phyloP scores from a whole-genome alignment of 2,329 filamentous ascomycete species.

The Elsinoe necatrix region DNA sequence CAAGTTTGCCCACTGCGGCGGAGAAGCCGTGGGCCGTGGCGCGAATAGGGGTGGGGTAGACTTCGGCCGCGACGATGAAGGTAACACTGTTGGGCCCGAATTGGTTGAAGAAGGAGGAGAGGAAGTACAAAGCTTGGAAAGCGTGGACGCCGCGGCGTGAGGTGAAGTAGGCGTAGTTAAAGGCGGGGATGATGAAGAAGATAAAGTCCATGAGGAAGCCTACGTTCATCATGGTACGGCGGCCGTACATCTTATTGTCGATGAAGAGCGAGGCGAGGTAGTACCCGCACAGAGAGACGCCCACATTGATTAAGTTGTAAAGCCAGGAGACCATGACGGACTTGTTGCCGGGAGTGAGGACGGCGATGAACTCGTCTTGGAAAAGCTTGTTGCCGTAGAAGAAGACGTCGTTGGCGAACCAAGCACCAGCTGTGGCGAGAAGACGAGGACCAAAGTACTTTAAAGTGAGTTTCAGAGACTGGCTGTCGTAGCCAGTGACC shows the following conservation, averaged over 20 bases:
- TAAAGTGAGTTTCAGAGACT: conserved; percentile 70
- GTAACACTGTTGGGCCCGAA: conserved; percentile 95
- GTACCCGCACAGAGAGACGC: conserved; percentile 78
- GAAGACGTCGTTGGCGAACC: conserved; percentile 97
- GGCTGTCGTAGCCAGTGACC: conserved; percentile 87
- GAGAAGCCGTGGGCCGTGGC: conserved; percentile 91
- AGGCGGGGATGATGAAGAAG: conserved; percentile 85
- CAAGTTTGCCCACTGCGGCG: conserved; percentile 82
- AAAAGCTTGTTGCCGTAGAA: conserved; percentile 99
- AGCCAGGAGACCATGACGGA: conserved; percentile 82
- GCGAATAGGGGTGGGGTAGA: conserved; percentile 90
- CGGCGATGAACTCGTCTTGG: conserved; percentile 79
- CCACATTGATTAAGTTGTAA: conserved; percentile 87
- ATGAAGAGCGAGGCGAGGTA: conserved; percentile 83
- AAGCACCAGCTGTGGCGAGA: conserved; percentile 75
- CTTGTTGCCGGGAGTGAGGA: conserved; percentile 59
- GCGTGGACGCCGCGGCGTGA: conserved; percentile 60
- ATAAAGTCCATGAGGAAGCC: conserved; percentile 91
- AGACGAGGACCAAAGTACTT: conserved; percentile 78
- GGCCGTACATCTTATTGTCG: conserved; percentile 93
- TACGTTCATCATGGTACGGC: conserved; percentile 92
- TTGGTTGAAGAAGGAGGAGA: conserved; percentile 98
- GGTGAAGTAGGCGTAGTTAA: conserved; percentile 79
- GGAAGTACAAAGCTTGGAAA: conserved; percentile 99
- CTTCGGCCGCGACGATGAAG: conserved; percentile 91